Evolutionary conservation across 176 grass and related monocot species (phyloP).

Genomic region (Aegilops speltoides): DNA sequence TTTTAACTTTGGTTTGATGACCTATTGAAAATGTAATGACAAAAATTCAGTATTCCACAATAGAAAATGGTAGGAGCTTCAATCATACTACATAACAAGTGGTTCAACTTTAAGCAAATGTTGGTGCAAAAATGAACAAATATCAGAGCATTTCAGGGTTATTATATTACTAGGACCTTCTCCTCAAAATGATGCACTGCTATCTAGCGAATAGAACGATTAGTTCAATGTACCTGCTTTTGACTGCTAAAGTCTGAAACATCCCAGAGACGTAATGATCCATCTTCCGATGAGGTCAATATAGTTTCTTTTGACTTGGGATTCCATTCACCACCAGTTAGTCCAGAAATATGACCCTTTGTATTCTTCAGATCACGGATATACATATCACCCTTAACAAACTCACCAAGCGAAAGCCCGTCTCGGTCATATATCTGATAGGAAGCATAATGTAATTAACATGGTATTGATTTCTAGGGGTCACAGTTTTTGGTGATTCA

Average conservation of each 20-base stretch:
- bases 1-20: constrained; percentile 92
- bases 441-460: constrained; percentile 26
- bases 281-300: constrained; percentile 97
- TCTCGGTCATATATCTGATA: constrained; percentile 94
- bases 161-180: not conserved
- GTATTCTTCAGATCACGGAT: constrained; percentile 99
- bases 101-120: not conserved
- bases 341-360: constrained; percentile 93
- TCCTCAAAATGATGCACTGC: not conserved
- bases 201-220: not conserved
- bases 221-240: constrained; percentile 68
- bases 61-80: not conserved
- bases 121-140: not conserved
- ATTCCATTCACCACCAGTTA: constrained; percentile 96
- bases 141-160: constrained; percentile 9
- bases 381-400: constrained; percentile 98
- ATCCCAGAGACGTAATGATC: constrained; percentile 96
- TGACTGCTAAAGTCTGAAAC: constrained; percentile 86
- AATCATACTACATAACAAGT: constrained; percentile 18
- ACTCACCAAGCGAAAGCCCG: constrained; percentile 89
- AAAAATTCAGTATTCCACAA: not conserved
- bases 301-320: constrained; percentile 97
- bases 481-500: constrained; percentile 2
- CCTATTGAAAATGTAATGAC: constrained; percentile 44
- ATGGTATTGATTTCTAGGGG: constrained; percentile 3